Conservation (phyloP, 768 basidiomycete genomes). For the Agaricus blazei region DNA sequence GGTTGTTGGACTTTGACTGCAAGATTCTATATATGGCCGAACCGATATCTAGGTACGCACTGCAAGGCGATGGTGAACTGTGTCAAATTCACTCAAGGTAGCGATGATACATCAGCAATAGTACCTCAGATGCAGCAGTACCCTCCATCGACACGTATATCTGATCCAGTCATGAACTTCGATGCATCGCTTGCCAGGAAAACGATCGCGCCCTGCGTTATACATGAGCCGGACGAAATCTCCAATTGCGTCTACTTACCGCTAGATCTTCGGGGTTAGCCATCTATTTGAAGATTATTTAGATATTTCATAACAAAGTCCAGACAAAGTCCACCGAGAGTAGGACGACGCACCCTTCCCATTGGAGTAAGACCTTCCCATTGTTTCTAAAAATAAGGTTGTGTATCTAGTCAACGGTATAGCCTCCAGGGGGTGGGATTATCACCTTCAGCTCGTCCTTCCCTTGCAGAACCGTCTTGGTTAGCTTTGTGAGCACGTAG, state of each 20-base stretch:
- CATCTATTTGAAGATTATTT: constrained; percentile 43
- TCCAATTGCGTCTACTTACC: constrained; percentile 31
- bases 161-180: constrained; percentile 84
- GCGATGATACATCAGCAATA: not conserved
- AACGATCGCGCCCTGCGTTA: constrained; percentile 72
- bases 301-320: not conserved
- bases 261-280: constrained; percentile 91
- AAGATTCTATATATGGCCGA: constrained; percentile 11
- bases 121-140: constrained; percentile 62
- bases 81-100: no score
- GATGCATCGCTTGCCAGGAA: constrained; percentile 89
- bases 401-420: constrained; percentile 2
- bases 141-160: constrained; percentile 84
- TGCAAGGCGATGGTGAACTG: no score
- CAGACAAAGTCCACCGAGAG: not conserved
- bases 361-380: constrained; percentile 86
- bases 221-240: constrained; percentile 1
- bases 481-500: constrained; percentile 92
- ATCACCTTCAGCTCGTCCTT: constrained; percentile 70
- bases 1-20: not conserved
- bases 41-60: not conserved
- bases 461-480: constrained; percentile 72
- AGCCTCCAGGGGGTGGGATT: constrained; percentile 9
- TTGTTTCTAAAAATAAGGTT: constrained; percentile 45
- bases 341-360: constrained; percentile 57